Conservation (phyloP, 768 basidiomycete species). For the Hypholoma fasciculare region DNA sequence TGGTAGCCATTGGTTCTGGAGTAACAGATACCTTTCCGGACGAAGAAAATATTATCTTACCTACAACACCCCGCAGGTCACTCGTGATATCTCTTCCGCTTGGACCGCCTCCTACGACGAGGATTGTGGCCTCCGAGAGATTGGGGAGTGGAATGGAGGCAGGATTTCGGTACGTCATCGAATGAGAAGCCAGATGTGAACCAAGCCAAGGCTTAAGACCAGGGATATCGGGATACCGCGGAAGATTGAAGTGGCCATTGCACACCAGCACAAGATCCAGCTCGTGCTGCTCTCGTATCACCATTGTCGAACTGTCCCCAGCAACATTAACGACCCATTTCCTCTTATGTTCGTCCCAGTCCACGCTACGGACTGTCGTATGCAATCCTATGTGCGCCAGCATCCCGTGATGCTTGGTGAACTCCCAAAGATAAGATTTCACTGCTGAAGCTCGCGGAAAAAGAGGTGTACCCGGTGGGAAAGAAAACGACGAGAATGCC, state of each 20-base stretch:
- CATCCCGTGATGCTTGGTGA: slow-evolving; percentile 63
- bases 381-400: slow-evolving; percentile 60
- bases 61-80: slow-evolving; percentile 50
- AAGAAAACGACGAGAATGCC: slow-evolving; percentile 62
- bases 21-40: slow-evolving; percentile 33
- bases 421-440: slow-evolving; percentile 67
- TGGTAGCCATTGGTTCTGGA: slow-evolving; percentile 12
- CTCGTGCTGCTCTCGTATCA: slow-evolving; percentile 13
- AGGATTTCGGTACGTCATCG: slow-evolving; percentile 67
- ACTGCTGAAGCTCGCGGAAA: slow-evolving; percentile 66
- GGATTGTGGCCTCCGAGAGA: slow-evolving; percentile 37
- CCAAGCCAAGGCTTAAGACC: slow-evolving; percentile 63
- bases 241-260: slow-evolving; percentile 73
- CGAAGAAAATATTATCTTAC: slow-evolving; percentile 57
- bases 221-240: slow-evolving; percentile 59
- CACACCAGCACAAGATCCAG: slow-evolving; percentile 75
- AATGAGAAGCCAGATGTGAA: slow-evolving; percentile 55
- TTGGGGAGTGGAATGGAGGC: slow-evolving; percentile 4
- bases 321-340: slow-evolving; percentile 52
- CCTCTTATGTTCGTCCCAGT: slow-evolving; percentile 29
- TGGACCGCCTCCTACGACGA: slow-evolving; percentile 56
- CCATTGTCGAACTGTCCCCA: not conserved
- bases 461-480: slow-evolving; percentile 71
- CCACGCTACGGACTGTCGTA: slow-evolving; percentile 50
- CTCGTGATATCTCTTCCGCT: slow-evolving; percentile 68